Evolutionary conservation across 2,329 filamentous ascomycete genomes (phyloP).

Genomic region (Fusarium buxicola): DNA sequence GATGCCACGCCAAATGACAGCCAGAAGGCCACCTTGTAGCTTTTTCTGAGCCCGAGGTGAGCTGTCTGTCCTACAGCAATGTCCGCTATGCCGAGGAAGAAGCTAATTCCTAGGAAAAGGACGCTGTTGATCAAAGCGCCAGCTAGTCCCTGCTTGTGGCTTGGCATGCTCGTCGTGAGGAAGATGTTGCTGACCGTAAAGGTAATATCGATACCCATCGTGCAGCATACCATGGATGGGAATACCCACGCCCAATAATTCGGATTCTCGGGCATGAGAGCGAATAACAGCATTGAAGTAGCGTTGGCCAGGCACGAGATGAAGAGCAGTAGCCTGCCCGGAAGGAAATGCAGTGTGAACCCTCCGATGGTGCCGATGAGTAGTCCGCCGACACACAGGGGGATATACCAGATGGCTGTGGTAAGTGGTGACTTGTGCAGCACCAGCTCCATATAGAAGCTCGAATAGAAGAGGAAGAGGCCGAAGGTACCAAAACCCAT

Average conservation of each 20-base stretch:
- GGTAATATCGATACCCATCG: slow-evolving; percentile 73
- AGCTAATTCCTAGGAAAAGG: slow-evolving; percentile 71
- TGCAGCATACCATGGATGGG: slow-evolving; percentile 68
- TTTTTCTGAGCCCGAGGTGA: slow-evolving; percentile 51
- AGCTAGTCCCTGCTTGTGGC: slow-evolving; percentile 70
- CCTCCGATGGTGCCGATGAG: slow-evolving; percentile 66
- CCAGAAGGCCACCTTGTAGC: slow-evolving; percentile 46
- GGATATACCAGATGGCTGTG: slow-evolving; percentile 69
- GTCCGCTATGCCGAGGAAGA: slow-evolving; percentile 73
- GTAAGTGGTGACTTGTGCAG: slow-evolving; percentile 64
- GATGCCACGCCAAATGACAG: slow-evolving; percentile 39
- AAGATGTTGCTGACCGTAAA: slow-evolving; percentile 76
- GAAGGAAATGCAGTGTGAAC: slow-evolving; percentile 65
- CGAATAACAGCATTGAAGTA: slow-evolving; percentile 64
- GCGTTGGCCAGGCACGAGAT: slow-evolving; percentile 65
- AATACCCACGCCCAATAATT: slow-evolving; percentile 75
- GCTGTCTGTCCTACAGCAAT: slow-evolving; percentile 59
- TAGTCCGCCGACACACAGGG: slow-evolving; percentile 69
- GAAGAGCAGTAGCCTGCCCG: slow-evolving; percentile 64
- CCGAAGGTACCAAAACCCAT: slow-evolving; percentile 66
- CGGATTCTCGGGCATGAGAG: slow-evolving; percentile 63
- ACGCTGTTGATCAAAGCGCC: slow-evolving; percentile 73
- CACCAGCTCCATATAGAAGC: slow-evolving; percentile 69
- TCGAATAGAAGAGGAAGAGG: slow-evolving; percentile 72
- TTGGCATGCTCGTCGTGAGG: slow-evolving; percentile 71